These are phyloP conservation scores for Trichoderma asperellum DNA, from an alignment of 2,329 filamentous ascomycete species.

Conservation along the genomic window DNA sequence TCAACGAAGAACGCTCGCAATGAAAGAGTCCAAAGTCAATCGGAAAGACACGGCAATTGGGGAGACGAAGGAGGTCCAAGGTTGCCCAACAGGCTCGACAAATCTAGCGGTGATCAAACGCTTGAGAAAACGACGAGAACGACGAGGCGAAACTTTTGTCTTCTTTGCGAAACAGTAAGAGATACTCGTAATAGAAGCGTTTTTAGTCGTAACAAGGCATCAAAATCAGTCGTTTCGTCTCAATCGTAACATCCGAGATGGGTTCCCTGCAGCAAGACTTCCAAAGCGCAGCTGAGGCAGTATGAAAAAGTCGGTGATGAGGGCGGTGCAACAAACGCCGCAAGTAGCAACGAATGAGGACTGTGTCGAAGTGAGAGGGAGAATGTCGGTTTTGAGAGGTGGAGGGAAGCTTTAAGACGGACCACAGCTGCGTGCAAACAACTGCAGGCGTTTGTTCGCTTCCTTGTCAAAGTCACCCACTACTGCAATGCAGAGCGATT, in stretches of 20 bases:
- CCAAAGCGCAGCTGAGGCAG: conserved; percentile 12
- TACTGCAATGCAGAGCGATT: conserved; percentile 42
- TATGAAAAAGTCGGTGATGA: conserved; percentile 23
- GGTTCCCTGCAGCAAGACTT: conserved; percentile 11
- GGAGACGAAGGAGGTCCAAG: neutral
- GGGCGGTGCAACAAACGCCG: conserved; percentile 21
- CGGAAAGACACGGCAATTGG: conserved; percentile 21
- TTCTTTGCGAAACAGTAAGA: conserved; percentile 27
- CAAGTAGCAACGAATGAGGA: conserved; percentile 16
- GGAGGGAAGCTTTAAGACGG: conserved; percentile 27
- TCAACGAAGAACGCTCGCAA: conserved; percentile 23
- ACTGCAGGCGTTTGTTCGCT: conserved; percentile 32
- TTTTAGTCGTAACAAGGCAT: conserved; percentile 39
- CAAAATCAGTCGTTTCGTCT: conserved; percentile 33
- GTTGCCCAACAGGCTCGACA: neutral
- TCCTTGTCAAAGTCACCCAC: conserved; percentile 34
- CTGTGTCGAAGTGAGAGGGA: conserved; percentile 26
- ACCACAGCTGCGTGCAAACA: conserved; percentile 32
- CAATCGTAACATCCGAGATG: conserved; percentile 33
- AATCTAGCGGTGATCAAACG: conserved; percentile 24
- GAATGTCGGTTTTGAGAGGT: conserved; percentile 14
- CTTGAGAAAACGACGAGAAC: conserved; percentile 18
- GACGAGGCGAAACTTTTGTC: conserved; percentile 27
- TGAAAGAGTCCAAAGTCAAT: conserved; percentile 20
- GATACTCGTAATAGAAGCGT: conserved; percentile 33